Evolutionary conservation across 192 early-diverging fungal species (phyloP).

Genomic region (Backusella westeae): DNA sequence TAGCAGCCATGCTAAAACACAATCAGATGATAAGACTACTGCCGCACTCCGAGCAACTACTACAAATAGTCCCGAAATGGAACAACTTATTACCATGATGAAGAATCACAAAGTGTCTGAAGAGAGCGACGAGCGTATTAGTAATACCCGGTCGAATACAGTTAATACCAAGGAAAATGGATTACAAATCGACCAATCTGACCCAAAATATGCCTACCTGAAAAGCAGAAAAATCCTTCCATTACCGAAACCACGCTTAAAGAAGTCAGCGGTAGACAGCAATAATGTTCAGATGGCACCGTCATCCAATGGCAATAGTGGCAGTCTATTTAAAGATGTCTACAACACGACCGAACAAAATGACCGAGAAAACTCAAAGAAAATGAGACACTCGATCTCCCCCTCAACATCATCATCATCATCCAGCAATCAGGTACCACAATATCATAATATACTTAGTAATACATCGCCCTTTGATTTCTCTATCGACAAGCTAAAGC

Average conservation of each 20-base stretch:
- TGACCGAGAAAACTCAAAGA: constrained; percentile 12
- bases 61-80: background rate
- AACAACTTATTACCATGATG: constrained; percentile 14
- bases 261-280: background rate
- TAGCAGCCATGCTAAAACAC: constrained; percentile 2
- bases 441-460: background rate
- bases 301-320: background rate
- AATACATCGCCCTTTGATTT: background rate
- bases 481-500: background rate
- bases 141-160: background rate
- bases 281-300: background rate
- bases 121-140: background rate
- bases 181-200: background rate
- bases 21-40: background rate
- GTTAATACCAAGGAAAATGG: background rate
- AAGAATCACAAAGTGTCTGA: constrained; percentile 14
- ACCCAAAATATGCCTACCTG: background rate
- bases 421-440: background rate
- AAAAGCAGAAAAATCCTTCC: constrained; percentile 9
- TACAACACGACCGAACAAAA: background rate
- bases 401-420: background rate
- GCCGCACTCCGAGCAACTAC: background rate
- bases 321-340: background rate
- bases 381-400: constrained; percentile 4
- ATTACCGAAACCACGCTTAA: constrained; percentile 14